Percentiles rank a stretch among this genome's conserved stretches.
These are phyloP conservation scores for Abrus precatorius DNA, from an alignment of 306 rosid genomes.

Conservation along the genomic window DNA sequence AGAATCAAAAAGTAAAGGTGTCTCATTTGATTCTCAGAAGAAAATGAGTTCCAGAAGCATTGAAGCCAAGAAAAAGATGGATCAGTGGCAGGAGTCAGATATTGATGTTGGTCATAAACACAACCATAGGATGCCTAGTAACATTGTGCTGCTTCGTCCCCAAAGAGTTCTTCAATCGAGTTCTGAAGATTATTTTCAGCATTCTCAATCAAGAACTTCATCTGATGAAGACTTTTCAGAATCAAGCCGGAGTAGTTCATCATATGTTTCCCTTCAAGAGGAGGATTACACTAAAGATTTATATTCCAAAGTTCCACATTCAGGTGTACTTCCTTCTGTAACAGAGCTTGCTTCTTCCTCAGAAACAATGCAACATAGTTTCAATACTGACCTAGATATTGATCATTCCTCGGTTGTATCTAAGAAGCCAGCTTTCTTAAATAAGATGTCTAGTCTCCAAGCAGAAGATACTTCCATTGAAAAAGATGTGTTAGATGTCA, in stretches of 20 bases:
- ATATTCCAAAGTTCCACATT: conserved; percentile 62
- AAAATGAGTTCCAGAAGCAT: conserved; percentile 42
- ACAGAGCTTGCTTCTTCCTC: conserved; percentile 47
- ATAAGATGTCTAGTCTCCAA: conserved; percentile 47
- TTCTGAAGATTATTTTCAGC: conserved; percentile 50
- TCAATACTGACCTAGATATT: conserved; percentile 40
- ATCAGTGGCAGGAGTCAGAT: conserved; percentile 47
- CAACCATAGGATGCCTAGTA: conserved; percentile 46
- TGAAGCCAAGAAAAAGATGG: conserved; percentile 55
- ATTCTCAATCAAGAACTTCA: conserved; percentile 52
- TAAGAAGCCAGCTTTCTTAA: conserved; percentile 46
- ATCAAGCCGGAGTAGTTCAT: conserved; percentile 57
- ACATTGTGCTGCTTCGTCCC: conserved; percentile 64
- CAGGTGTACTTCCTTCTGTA: conserved; percentile 55
- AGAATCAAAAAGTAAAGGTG: conserved; percentile 47
- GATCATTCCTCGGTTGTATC: conserved; percentile 55
- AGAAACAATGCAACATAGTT: conserved; percentile 42
- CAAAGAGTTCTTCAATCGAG: conserved; percentile 53
- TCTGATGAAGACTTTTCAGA: conserved; percentile 54
- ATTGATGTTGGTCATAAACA: conserved; percentile 49
- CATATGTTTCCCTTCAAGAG: conserved; percentile 60
- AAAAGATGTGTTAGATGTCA: conserved; percentile 37
- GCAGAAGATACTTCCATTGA: conserved; percentile 48
- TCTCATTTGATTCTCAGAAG: conserved; percentile 51
- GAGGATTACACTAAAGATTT: conserved; percentile 53